Conservation (phyloP, 2,329 filamentous ascomycete species). For the Trichoderma sp. region DNA sequence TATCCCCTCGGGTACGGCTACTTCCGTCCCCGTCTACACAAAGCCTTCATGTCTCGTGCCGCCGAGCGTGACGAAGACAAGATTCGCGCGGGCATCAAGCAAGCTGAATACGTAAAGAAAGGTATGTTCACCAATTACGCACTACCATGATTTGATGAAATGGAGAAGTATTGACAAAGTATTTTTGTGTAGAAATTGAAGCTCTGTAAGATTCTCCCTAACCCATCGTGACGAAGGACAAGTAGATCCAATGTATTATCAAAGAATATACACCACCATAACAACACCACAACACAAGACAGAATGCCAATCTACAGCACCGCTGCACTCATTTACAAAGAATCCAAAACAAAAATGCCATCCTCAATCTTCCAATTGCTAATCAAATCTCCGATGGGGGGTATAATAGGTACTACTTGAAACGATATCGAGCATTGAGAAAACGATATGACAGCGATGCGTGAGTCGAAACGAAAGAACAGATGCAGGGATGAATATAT, state of each 20-base stretch:
- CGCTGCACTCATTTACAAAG: not conserved
- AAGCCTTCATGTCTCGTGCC: conserved; percentile 77
- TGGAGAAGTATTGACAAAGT: not conserved
- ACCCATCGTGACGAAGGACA: conserved; percentile 23
- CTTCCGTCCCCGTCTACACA: conserved; percentile 77
- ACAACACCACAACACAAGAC: not conserved
- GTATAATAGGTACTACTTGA: conserved; percentile 74
- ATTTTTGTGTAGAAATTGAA: conserved; percentile 68
- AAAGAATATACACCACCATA: not conserved
- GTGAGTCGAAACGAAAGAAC: conserved; percentile 23
- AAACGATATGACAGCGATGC: conserved; percentile 66
- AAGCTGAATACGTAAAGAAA: conserved; percentile 88
- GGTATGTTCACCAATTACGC: conserved; percentile 47
- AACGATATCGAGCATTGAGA: conserved; percentile 80
- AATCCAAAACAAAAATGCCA: not conserved
- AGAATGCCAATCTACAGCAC: too few relatives aligned
- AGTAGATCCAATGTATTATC: not conserved
- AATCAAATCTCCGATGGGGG: not conserved
- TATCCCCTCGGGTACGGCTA: conserved; percentile 82
- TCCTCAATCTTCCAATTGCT: not conserved
- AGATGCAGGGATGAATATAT: not conserved
- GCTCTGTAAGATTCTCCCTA: conserved; percentile 63
- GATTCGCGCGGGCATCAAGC: conserved; percentile 71
- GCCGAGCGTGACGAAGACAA: conserved; percentile 66
- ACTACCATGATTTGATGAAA: not conserved